Evolutionary conservation across 305 asterid genomes (phyloP).

Genomic region (Fraxinus greggii): DNA sequence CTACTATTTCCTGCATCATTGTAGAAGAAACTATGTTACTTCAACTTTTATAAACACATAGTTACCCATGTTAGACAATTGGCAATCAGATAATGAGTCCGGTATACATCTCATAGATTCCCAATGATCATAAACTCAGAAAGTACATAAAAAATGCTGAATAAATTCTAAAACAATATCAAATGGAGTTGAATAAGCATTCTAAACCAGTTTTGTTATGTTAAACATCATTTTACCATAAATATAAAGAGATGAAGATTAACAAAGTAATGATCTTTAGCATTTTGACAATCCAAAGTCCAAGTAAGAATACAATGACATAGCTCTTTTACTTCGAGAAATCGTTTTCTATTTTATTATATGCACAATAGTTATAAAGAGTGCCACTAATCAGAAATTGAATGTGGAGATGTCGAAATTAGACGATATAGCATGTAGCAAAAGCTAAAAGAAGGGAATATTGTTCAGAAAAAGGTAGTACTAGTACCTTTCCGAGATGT

Average conservation of each 20-base stretch:
- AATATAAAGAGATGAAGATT: neutral
- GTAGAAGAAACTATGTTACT: conserved; percentile 4
- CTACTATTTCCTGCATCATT: conserved; percentile 42
- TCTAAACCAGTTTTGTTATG: neutral
- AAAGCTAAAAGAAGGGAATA: neutral
- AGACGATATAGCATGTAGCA: neutral
- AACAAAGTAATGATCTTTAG: neutral
- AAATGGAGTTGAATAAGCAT: neutral
- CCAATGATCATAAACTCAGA: neutral
- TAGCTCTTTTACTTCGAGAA: neutral
- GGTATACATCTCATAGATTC: neutral
- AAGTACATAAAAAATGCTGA: neutral
- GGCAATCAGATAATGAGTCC: neutral
- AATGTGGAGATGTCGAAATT: neutral
- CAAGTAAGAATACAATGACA: neutral
- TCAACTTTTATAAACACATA: neutral
- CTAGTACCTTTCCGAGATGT: conserved; percentile 43
- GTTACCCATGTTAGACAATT: neutral
- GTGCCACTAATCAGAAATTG: neutral
- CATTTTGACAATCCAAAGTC: neutral
- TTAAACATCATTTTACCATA: neutral
- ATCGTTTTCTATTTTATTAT: neutral
- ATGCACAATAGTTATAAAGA: neutral
- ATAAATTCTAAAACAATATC: neutral
- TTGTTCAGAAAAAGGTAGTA: neutral